These are phyloP conservation scores for Colletotrichum tofieldiae DNA, from an alignment of 2,329 filamentous ascomycete genomes.

Conservation along the genomic window DNA sequence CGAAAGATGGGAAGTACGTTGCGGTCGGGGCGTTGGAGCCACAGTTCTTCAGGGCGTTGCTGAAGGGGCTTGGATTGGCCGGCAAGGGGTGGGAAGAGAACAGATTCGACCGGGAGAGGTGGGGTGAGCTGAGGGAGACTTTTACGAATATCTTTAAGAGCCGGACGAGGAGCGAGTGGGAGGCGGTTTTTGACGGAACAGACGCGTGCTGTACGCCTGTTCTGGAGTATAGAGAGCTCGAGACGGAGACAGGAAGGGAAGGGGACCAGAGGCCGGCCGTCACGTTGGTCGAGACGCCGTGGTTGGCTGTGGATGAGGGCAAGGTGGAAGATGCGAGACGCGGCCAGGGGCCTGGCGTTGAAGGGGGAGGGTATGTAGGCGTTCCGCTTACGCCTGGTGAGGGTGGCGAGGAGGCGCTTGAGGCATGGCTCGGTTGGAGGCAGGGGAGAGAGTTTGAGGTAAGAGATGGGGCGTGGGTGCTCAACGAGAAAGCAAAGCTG, in stretches of 20 bases:
- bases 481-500: conserved; percentile 55
- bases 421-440: conserved; percentile 84
- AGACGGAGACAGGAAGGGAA: conserved; percentile 64
- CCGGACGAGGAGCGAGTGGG: conserved; percentile 86
- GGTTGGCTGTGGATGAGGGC: conserved; percentile 70
- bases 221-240: conserved; percentile 81
- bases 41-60: conserved; percentile 81
- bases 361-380: conserved; percentile 78
- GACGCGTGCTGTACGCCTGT: conserved; percentile 96
- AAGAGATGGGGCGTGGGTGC: conserved; percentile 73
- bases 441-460: conserved; percentile 81
- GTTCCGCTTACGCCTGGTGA: conserved; percentile 74
- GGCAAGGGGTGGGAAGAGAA: conserved; percentile 65
- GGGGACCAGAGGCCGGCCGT: conserved; percentile 82
- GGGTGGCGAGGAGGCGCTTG: conserved; percentile 80
- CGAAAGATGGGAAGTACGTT: conserved; percentile 83
- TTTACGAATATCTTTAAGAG: conserved; percentile 77
- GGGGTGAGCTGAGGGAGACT: conserved; percentile 75
- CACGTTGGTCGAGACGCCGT: conserved; percentile 79
- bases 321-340: conserved; percentile 57
- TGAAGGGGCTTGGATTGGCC: conserved; percentile 77
- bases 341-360: conserved; percentile 76
- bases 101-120: conserved; percentile 74
- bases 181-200: conserved; percentile 86
- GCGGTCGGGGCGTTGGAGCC: conserved; percentile 93